Evolutionary conservation across 2,329 filamentous ascomycete species (phyloP).

Genomic region (Exophiala sp.): DNA sequence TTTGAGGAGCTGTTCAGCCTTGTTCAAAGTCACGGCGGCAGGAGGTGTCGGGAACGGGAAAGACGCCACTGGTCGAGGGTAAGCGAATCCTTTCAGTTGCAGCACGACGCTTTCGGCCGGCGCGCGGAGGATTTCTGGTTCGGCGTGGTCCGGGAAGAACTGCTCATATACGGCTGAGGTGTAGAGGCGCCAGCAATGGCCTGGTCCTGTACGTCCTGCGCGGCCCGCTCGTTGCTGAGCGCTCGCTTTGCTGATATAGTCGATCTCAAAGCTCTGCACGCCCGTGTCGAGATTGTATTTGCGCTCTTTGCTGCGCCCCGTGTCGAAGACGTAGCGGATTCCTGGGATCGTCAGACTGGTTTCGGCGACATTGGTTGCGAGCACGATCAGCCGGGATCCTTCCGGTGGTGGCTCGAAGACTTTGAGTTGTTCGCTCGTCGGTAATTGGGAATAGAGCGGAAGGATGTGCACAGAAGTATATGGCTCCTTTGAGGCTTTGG

Average conservation of each 20-base stretch:
- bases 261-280: conserved; percentile 90
- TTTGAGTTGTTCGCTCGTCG: conserved; percentile 81
- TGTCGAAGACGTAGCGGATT: conserved; percentile 92
- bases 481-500: conserved; percentile 41
- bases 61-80: conserved; percentile 73
- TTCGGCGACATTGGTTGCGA: conserved; percentile 95
- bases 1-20: conserved; percentile 77
- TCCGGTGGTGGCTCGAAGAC: conserved; percentile 84
- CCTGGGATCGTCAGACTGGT: conserved; percentile 95
- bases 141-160: conserved; percentile 77
- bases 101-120: conserved; percentile 89
- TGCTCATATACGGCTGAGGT: conserved; percentile 87
- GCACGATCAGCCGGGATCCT: conserved; percentile 73
- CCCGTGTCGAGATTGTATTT: conserved; percentile 81
- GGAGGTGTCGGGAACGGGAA: conserved; percentile 96
- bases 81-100: conserved; percentile 89
- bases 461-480: conserved; percentile 73
- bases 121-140: conserved; percentile 83
- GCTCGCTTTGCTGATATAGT: conserved; percentile 96
- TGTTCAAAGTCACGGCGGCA: conserved; percentile 65
- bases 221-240: conserved; percentile 86
- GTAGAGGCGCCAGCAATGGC: conserved; percentile 91
- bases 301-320: conserved; percentile 84
- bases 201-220: conserved; percentile 89
- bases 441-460: conserved; percentile 88